Evolutionary conservation across 2,329 filamentous ascomycete species (phyloP).

Genomic region (Penicillium sp.): DNA sequence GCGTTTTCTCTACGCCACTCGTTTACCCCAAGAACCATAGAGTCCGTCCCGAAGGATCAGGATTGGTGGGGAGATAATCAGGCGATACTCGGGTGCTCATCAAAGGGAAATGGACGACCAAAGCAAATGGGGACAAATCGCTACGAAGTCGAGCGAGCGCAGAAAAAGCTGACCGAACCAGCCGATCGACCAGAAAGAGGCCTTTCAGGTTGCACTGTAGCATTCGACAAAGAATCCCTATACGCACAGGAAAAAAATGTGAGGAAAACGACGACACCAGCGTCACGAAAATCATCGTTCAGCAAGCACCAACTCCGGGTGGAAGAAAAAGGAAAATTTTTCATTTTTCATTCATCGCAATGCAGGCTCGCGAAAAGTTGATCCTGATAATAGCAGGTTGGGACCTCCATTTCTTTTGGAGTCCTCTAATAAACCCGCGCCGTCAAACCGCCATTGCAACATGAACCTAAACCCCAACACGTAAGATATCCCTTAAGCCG

Average conservation of each 20-base stretch:
- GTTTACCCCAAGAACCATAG: background rate
- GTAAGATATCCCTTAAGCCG: conserved; percentile 59
- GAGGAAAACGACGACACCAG: conserved; percentile 3
- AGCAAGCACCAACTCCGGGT: conserved; percentile 36
- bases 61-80: background rate
- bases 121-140: background rate
- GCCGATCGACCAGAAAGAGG: background rate
- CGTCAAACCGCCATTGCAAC: conserved; percentile 55
- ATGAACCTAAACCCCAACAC: conserved; percentile 63
- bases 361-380: conserved; percentile 26
- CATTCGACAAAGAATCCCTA: background rate
- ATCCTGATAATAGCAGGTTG: conserved; percentile 25
- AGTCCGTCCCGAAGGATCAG: background rate
- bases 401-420: conserved; percentile 22
- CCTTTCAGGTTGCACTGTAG: background rate
- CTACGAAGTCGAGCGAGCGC: background rate
- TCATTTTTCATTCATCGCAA: conserved; percentile 59
- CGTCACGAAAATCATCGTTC: background rate
- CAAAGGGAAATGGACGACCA: background rate
- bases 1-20: background rate
- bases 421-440: conserved; percentile 26
- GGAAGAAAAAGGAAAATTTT: conserved; percentile 64
- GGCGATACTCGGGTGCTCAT: background rate
- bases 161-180: background rate
- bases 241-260: background rate